Conservation (phyloP, 257 asterid genomes). For the Orobanche coerulescens region DNA sequence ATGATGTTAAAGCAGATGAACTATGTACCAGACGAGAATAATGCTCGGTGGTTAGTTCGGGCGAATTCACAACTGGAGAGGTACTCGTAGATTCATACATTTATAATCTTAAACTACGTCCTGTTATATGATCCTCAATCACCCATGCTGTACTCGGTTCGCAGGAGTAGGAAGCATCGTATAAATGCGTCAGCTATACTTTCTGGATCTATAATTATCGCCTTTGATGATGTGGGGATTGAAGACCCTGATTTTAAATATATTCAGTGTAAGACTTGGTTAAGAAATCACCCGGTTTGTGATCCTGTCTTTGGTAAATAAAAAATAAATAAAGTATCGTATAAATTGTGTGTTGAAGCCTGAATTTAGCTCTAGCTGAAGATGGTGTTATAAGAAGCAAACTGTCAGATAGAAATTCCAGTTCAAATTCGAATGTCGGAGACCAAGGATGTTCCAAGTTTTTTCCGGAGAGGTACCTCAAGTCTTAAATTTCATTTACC, state of each 20-base stretch:
- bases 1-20: conserved; percentile 61
- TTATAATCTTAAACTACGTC: background rate
- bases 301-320: background rate
- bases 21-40: conserved; percentile 87
- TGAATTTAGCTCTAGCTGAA: conserved; percentile 70
- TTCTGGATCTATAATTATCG: conserved; percentile 58
- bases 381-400: conserved; percentile 82
- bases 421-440: conserved; percentile 23
- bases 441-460: conserved; percentile 35
- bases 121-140: conserved; percentile 5
- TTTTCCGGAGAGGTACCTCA: conserved; percentile 65
- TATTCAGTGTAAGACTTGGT: conserved; percentile 60
- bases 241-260: conserved; percentile 76
- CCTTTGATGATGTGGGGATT: conserved; percentile 66
- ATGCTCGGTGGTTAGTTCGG: conserved; percentile 76
- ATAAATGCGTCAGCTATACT: conserved; percentile 59
- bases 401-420: conserved; percentile 31
- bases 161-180: conserved; percentile 52
- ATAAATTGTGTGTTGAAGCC: conserved; percentile 18
- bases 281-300: conserved; percentile 6
- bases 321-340: background rate
- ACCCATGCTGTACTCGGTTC: conserved; percentile 19
- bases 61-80: conserved; percentile 69
- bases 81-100: conserved; percentile 28
- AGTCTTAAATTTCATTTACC: conserved; percentile 2